These are phyloP conservation scores for Venturia pyrina DNA, from an alignment of 2,329 filamentous ascomycete species.

Conservation along the genomic window DNA sequence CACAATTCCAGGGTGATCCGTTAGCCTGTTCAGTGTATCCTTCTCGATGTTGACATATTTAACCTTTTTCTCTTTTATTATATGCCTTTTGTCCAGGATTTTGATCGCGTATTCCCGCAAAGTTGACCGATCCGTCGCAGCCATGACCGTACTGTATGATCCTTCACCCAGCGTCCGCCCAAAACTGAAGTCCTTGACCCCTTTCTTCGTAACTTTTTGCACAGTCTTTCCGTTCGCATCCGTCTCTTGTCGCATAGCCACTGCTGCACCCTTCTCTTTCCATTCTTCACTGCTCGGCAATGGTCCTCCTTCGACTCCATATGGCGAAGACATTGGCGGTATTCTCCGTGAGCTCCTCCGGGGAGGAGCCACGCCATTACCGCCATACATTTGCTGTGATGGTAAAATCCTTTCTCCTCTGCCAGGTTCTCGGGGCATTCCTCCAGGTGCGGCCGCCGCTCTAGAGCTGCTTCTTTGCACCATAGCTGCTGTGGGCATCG, in stretches of 20 bases:
- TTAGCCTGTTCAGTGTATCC: slow-evolving; percentile 90
- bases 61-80: slow-evolving; percentile 99
- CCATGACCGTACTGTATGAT: slow-evolving; percentile 92
- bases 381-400: slow-evolving; percentile 41
- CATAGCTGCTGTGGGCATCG: slow-evolving; percentile 26
- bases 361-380: slow-evolving; percentile 57
- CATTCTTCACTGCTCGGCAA: slow-evolving; percentile 75
- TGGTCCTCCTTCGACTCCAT: slow-evolving; percentile 47
- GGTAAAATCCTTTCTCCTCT: slow-evolving; percentile 51
- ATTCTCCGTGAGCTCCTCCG: slow-evolving; percentile 67
- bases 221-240: slow-evolving; percentile 77
- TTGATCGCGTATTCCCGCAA: slow-evolving; percentile 97
- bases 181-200: slow-evolving; percentile 93
- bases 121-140: slow-evolving; percentile 87
- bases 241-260: slow-evolving; percentile 69
- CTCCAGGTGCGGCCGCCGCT: slow-evolving; percentile 45
- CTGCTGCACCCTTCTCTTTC: slow-evolving; percentile 89
- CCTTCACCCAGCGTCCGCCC: slow-evolving; percentile 85
- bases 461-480: slow-evolving; percentile 51
- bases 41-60: slow-evolving; percentile 99
- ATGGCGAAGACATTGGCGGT: slow-evolving; percentile 35
- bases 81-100: slow-evolving; percentile 94
- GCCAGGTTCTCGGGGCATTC: slow-evolving; percentile 58
- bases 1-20: slow-evolving; percentile 92
- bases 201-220: slow-evolving; percentile 83